Percentiles rank a stretch among this genome's conserved stretches.
phyloP scores from a whole-genome alignment of 768 basidiomycete species.

The Mycena albidolilacea region DNA sequence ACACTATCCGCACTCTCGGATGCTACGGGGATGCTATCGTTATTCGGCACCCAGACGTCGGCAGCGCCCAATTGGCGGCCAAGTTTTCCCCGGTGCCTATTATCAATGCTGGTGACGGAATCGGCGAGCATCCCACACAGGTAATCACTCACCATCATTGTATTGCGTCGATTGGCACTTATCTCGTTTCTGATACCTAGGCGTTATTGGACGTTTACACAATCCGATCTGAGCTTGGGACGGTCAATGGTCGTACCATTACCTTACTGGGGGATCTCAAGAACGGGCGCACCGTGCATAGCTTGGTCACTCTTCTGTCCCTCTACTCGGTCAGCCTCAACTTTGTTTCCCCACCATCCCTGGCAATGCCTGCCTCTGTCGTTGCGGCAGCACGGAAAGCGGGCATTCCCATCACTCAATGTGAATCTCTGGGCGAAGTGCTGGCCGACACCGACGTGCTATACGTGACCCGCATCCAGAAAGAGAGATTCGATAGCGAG shows the following conservation, averaged over 20 bases:
- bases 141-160: conserved; percentile 56
- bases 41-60: conserved; percentile 93
- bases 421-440: conserved; percentile 93
- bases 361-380: conserved; percentile 92
- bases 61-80: conserved; percentile 95
- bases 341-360: conserved; percentile 90
- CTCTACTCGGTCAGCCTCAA: conserved; percentile 95
- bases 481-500: conserved; percentile 89
- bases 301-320: conserved; percentile 91
- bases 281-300: conserved; percentile 98
- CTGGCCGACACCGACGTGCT: conserved; percentile 94
- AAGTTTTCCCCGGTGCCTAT: conserved; percentile 97
- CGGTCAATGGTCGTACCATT: conserved; percentile 96
- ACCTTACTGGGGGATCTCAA: conserved; percentile 96
- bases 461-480: conserved; percentile 96
- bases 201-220: conserved; percentile 92
- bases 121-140: conserved; percentile 98
- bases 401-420: conserved; percentile 82
- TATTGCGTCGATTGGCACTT: conserved; percentile 21
- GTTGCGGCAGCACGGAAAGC: conserved; percentile 88
- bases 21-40: conserved; percentile 97
- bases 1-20: conserved; percentile 94
- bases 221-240: conserved; percentile 97
- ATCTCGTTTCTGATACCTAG: conserved; percentile 51
- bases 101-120: conserved; percentile 96